These are phyloP conservation scores for Pyricularia pennisetigena DNA, from an alignment of 2,329 filamentous ascomycete genomes.

Conservation along the genomic window DNA sequence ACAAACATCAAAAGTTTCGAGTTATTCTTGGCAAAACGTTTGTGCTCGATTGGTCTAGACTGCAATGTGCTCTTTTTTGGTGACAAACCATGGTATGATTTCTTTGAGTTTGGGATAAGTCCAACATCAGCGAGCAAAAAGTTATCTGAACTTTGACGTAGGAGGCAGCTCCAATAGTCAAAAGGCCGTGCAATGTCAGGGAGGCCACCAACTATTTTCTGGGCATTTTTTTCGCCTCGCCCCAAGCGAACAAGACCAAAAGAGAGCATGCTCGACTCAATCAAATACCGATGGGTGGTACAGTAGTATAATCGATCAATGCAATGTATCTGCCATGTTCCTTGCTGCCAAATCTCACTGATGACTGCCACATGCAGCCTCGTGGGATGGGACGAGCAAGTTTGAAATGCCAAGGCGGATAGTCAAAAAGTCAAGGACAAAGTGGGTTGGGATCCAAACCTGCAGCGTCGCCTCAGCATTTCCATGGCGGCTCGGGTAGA, in stretches of 20 bases:
- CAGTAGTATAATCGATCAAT: slow-evolving; percentile 1
- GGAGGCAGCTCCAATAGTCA: not conserved
- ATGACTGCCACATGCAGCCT: not conserved
- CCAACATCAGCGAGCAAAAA: not conserved
- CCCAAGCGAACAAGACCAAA: not conserved
- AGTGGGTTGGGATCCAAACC: not conserved
- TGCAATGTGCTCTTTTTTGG: not conserved
- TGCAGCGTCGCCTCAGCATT: not conserved
- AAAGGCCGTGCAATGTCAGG: not conserved
- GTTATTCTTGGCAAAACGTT: not conserved
- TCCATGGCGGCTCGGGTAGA: not conserved
- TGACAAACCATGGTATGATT: not conserved
- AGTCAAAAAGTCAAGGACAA: not conserved
- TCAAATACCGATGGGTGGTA: not conserved
- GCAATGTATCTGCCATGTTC: not conserved
- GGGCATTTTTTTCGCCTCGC: not conserved
- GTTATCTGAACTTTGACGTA: not conserved
- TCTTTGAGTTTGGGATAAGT: not conserved
- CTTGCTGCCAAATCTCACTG: not conserved
- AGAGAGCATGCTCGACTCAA: not conserved
- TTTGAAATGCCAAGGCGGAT: not conserved
- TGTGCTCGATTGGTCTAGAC: not conserved
- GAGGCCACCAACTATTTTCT: not conserved
- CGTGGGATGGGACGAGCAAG: not conserved
- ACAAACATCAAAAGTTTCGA: slow-evolving; percentile 5